Evolutionary conservation across 2,329 filamentous ascomycete genomes (phyloP).

Genomic region (Colletotrichum salicis): DNA sequence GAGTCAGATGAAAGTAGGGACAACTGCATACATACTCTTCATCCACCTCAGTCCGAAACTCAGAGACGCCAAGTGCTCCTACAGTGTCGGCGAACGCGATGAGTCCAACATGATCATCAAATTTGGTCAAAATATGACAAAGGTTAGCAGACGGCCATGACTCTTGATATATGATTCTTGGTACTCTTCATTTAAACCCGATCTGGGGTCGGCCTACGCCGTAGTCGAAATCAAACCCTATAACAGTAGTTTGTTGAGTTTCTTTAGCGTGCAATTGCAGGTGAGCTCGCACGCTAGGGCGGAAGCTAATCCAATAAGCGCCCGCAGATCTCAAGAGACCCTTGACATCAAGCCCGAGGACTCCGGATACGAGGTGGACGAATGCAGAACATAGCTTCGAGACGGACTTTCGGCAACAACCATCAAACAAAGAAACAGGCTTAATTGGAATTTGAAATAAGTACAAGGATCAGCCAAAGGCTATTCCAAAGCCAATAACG

Average conservation of each 20-base stretch:
- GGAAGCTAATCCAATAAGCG: not conserved
- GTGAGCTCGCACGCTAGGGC: no score
- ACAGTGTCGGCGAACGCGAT: not conserved
- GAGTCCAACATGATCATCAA: not conserved
- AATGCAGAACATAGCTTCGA: not conserved
- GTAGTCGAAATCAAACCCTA: no score
- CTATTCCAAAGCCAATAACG: conserved; percentile 1
- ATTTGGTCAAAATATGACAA: not conserved
- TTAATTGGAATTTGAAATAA: not conserved
- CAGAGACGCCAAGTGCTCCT: not conserved
- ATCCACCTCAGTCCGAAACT: no score
- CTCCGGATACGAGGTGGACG: conserved; percentile 4
- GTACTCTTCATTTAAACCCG: no score
- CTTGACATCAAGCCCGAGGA: not conserved
- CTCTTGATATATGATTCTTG: no score
- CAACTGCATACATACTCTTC: no score
- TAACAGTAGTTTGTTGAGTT: no score
- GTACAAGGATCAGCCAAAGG: conserved; percentile 6
- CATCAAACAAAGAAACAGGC: not conserved
- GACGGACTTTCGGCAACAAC: not conserved
- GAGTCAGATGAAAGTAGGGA: no score
- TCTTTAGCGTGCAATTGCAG: no score
- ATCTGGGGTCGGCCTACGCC: not conserved
- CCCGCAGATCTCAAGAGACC: not conserved
- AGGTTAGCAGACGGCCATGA: not conserved